Evolutionary conservation across 1,139 yeast genomes (phyloP), one percentile per base, ranked within the genome.

Genomic region (Meyerozyma carpophila): DNA sequence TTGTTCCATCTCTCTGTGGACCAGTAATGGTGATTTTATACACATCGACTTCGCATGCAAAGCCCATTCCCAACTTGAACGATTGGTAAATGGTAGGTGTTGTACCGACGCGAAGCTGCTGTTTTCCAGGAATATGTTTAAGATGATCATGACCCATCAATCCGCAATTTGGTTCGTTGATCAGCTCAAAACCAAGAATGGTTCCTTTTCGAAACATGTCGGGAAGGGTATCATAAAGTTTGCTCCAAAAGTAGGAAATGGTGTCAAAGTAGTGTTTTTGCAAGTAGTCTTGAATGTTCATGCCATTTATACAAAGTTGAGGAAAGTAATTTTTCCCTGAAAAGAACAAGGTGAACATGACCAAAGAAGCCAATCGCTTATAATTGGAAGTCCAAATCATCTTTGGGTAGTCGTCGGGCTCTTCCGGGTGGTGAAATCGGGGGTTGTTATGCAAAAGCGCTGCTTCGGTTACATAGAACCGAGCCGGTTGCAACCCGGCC

Each of bases 351-450:
- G 96, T 86, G 61, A 89, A 89, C 93, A 91, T 87, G 7, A 86
- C 82, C 50, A 82, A 77, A 20, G 87, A 73, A 0, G 91, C 96
- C 48, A 89, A 66, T 27, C 95, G 70, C 49, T 73, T 77, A 56
- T 90, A 90, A 62, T 91, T 91, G 1, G 96, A 83, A 0, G 96
- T 83, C 98, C 98, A 91, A 37, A 89, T 71, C 98, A 91, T 91
- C 56, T 87, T 86, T 6, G 90, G 90, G 59, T 76, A 86, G 13
- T 47, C 49, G 29, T 68, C 69, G 1, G 76, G 74, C 37, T 72
- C 70, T 10, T 42, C 47, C 4, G 50, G 49, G 29, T 51, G 53
- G 25, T 62, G 63, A 47, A 58, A 71, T 20, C 67, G 52, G 1
- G 68, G 55, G 34, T 70, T 72, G 53, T 83, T 82, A 55, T 87